These are phyloP conservation scores for Corynespora cassiicola DNA, from an alignment of 2,329 filamentous ascomycete species.

Conservation along the genomic window DNA sequence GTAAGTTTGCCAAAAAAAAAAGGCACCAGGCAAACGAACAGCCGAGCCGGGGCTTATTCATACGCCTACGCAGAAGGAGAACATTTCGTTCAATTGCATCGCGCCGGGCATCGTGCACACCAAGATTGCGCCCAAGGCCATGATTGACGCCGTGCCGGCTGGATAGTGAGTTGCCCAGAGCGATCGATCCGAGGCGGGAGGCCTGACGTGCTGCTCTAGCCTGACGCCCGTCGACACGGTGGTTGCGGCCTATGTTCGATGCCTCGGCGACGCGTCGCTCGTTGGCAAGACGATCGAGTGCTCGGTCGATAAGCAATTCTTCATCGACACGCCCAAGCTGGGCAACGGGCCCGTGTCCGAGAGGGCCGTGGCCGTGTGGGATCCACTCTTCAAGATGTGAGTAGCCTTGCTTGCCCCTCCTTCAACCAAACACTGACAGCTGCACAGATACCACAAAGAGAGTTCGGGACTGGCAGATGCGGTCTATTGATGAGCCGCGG, in stretches of 20 bases:
- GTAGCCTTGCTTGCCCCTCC: not conserved
- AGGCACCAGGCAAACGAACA: too few species aligned
- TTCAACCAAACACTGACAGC: conserved; percentile 3
- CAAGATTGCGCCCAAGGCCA: conserved; percentile 31
- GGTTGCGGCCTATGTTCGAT: conserved; percentile 53
- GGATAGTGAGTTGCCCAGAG: conserved; percentile 20
- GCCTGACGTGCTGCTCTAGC: conserved; percentile 15
- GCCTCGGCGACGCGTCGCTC: conserved; percentile 53
- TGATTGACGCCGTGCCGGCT: conserved; percentile 33
- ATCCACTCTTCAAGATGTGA: conserved; percentile 54
- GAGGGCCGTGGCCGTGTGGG: conserved; percentile 56
- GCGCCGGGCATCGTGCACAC: conserved; percentile 58
- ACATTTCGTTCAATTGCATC: conserved; percentile 58
- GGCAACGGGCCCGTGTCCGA: conserved; percentile 51
- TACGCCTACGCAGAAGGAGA: conserved; percentile 48
- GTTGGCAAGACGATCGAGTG: conserved; percentile 56
- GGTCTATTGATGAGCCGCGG: conserved; percentile 16
- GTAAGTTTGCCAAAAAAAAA: conserved; percentile 17
- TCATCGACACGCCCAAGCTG: conserved; percentile 43
- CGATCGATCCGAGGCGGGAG: not conserved
- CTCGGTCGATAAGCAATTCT: conserved; percentile 50
- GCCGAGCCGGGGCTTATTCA: not conserved
- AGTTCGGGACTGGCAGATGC: conserved; percentile 50
- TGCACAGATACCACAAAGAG: conserved; percentile 48
- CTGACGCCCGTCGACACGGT: conserved; percentile 51